Evolutionary conservation across 2,329 filamentous ascomycete species (phyloP), one percentile per base, ranked within the genome.

Genomic region (Paecilomyces formosus): DNA sequence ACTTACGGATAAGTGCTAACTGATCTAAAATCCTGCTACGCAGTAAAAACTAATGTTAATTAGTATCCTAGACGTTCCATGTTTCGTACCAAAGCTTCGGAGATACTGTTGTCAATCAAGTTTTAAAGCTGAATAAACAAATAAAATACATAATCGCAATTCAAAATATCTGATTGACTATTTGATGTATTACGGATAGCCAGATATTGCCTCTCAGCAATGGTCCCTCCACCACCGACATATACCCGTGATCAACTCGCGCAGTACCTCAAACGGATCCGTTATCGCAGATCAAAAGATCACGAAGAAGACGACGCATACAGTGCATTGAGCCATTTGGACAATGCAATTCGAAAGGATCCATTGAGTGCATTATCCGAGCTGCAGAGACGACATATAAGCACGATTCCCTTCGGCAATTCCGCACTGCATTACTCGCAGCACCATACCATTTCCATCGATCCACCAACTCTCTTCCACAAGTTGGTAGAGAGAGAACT

Each of bases 351-450:
- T 28, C 55, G 69, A 30, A 53, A 60, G 1, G 65, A 75, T 52
- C 66, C 72, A 2, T 64, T 77, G 12, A 63, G 57, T 1, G 66
- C 69, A 3, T 61, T 78, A 31, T 59, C 64, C 1, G 63, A 63
- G 22, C 62, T 79, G 2, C 76, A 79, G 57, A 68, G 69, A 31
- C 69, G 74, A 15, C 81, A 84, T 55, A 67, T 83, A 6, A 70
- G 72, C 21, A 67, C 73, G 11, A 74, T 85, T 7, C 81, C 82
- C 0, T 86, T 84, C 68, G 82, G 84, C 28, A 85, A 85, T 61
- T 70, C 85, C 11, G 75, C 72, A 1, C 71, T 86, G 50, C 84
- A 86, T 65, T 82, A 82, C 65, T 79, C 79, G 1, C 70, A 72
- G n/a, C 72, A 78, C 60, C 78, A 76, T 45, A 70, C 67, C 11